phyloP scores from a whole-genome alignment of 1,139 yeast genomes.

The Kodamaea anthophila region DNA sequence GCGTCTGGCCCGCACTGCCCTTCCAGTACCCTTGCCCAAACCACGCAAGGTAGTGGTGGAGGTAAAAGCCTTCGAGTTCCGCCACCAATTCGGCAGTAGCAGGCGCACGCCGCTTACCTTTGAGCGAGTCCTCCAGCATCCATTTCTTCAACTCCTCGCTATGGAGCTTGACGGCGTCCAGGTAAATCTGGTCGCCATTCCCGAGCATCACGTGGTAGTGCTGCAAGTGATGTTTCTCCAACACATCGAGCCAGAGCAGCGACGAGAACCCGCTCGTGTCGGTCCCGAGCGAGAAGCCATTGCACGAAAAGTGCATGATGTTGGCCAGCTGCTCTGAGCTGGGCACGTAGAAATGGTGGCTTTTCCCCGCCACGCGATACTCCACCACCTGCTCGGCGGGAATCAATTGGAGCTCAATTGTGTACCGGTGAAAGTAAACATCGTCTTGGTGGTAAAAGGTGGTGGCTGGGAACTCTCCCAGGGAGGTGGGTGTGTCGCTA shows the following conservation, averaged over 20 bases:
- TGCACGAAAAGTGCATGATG: slow-evolving; percentile 77
- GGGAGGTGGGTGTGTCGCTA: neutral
- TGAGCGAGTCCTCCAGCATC: slow-evolving; percentile 48
- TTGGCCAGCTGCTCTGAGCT: slow-evolving; percentile 61
- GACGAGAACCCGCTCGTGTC: slow-evolving; percentile 64
- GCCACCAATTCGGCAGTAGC: slow-evolving; percentile 41
- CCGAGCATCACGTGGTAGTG: slow-evolving; percentile 94
- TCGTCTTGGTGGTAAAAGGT: slow-evolving; percentile 43
- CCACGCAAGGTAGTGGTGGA: slow-evolving; percentile 76
- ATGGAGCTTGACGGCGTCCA: slow-evolving; percentile 68
- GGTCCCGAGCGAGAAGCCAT: slow-evolving; percentile 80
- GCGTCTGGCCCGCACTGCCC: slow-evolving; percentile 59
- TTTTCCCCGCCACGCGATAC: slow-evolving; percentile 42
- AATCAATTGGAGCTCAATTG: slow-evolving; percentile 42
- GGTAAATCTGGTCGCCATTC: slow-evolving; percentile 94
- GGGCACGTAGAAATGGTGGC: slow-evolving; percentile 56
- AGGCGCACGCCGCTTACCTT: slow-evolving; percentile 34
- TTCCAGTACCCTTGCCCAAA: slow-evolving; percentile 85
- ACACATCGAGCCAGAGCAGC: slow-evolving; percentile 80
- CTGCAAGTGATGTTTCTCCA: slow-evolving; percentile 51
- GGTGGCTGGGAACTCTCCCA: slow-evolving; percentile 43
- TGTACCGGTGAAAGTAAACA: slow-evolving; percentile 58
- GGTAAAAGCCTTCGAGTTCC: slow-evolving; percentile 60
- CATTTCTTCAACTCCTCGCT: slow-evolving; percentile 55
- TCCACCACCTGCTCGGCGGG: slow-evolving; percentile 52